phyloP scores from a whole-genome alignment of 805 yeast genomes.

The Debaryomyces prosopidis region DNA sequence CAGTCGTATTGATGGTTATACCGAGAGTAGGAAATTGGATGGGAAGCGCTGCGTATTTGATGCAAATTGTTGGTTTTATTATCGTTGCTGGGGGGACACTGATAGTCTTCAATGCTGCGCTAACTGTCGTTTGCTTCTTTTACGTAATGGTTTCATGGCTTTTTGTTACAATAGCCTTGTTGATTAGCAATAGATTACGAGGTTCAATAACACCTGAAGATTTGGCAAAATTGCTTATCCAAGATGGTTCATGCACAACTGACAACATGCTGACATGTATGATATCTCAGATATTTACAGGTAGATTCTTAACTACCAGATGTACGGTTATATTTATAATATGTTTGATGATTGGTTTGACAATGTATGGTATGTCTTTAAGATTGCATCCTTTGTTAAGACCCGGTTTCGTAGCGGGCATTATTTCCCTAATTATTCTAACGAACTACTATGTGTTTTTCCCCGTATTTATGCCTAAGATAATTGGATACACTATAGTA shows the following conservation, averaged over 20 bases:
- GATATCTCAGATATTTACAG: conserved; percentile 19
- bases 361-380: conserved; percentile 21
- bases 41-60: conserved; percentile 27
- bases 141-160: conserved; percentile 23
- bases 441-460: conserved; percentile 24
- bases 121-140: conserved; percentile 15
- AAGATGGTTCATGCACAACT: conserved; percentile 25
- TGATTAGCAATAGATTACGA: conserved; percentile 23
- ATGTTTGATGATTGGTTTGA: conserved; percentile 21
- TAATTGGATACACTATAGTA: conserved; percentile 16
- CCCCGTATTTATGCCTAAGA: conserved; percentile 27
- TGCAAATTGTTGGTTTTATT: conserved; percentile 29
- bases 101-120: conserved; percentile 16
- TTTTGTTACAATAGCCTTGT: conserved; percentile 20
- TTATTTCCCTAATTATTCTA: conserved; percentile 20
- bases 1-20: conserved; percentile 23
- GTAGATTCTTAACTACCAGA: conserved; percentile 20
- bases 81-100: conserved; percentile 27
- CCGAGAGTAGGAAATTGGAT: conserved; percentile 27
- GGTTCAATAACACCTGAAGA: conserved; percentile 23
- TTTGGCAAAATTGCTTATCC: conserved; percentile 15
- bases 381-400: conserved; percentile 17
- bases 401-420: conserved; percentile 20
- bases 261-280: conserved; percentile 19
- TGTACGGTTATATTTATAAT: conserved; percentile 23